Evolutionary conservation across 805 yeast genomes (phyloP), one percentile per base, ranked within the genome.

Genomic region (Yamadazyma nakazawae): DNA sequence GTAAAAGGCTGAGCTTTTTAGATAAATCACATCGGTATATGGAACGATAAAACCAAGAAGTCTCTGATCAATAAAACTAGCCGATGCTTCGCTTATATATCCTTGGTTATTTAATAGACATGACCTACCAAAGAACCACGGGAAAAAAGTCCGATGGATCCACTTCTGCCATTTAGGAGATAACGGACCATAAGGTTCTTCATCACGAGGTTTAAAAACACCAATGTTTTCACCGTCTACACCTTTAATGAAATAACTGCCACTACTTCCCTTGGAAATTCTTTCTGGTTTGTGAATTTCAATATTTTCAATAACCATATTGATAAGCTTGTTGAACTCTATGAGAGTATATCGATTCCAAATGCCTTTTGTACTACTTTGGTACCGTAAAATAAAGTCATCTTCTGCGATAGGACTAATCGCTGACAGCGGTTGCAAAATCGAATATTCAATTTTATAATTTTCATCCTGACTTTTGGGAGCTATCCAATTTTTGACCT

Each of bases 141-240:
- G 91, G 47, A 85, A 85, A 50, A 85, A 73, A 24, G 84, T 85
- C 53, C 90, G 61, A 58, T 85, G 90, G 3, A 83, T 59, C 90
- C 91, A 85, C 62, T 85, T 85, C 1, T 86, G 78, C 89, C 90
- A 82, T 59, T 85, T 85, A 1, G 91, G 90, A 3, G 86, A 80
- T 43, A 85, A 57, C 1, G 89, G 88, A 0, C 90, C 91, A 57
- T 85, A 85, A 0, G 90, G 91, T 54, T 85, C 90, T 60, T 85
- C 91, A 61, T 84, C 89, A 57, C 83, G 84, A 4, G 91, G 91
- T 59, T 85, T 85, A 68, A 85, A 85, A 2, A 85, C 81, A 0
- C 84, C 90, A 2, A 34, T n/a, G 32, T 21, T 48, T 44, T 21
- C 12, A 13, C 48, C 49, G 3, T 42, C 44, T 11, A 42, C 42